Evolutionary conservation across 2,329 filamentous ascomycete species (phyloP).

Genomic region (Penicillium sp.): DNA sequence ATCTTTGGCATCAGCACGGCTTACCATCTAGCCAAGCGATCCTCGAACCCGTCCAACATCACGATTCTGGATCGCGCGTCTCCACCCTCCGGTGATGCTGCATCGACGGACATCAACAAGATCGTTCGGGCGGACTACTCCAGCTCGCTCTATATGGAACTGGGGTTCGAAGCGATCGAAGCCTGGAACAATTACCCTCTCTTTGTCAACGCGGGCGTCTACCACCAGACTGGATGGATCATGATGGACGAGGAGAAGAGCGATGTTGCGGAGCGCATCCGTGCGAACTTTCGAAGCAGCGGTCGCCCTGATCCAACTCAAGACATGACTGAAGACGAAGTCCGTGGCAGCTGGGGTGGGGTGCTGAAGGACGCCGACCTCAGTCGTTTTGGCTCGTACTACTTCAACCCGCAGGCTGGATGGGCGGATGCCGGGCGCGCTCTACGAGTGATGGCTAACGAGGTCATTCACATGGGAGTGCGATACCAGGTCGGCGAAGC

Average conservation of each 20-base stretch:
- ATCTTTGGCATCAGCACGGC: conserved; percentile 66
- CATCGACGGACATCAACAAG: conserved; percentile 72
- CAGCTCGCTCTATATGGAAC: conserved; percentile 60
- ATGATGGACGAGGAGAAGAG: conserved; percentile 52
- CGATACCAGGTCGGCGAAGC: conserved; percentile 47
- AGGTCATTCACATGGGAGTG: conserved; percentile 47
- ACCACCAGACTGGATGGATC: conserved; percentile 60
- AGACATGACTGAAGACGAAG: conserved; percentile 45
- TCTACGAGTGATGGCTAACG: conserved; percentile 45
- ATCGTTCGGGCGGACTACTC: conserved; percentile 68
- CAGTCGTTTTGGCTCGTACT: conserved; percentile 42
- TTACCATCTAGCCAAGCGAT: conserved; percentile 57
- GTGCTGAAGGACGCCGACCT: conserved; percentile 40
- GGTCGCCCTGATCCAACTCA: conserved; percentile 42
- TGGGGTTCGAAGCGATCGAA: conserved; percentile 65
- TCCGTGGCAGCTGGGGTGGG: conserved; percentile 42
- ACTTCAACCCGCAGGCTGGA: conserved; percentile 52
- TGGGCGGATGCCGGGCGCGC: conserved; percentile 54
- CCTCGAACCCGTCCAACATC: conserved; percentile 49
- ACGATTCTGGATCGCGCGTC: conserved; percentile 59
- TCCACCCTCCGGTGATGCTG: conserved; percentile 53
- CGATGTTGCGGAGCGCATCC: conserved; percentile 52
- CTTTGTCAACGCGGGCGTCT: conserved; percentile 51
- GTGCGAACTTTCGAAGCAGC: conserved; percentile 53
- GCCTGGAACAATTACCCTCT: conserved; percentile 59